Conservation (phyloP, 148 eudicot genomes). For the Tetragonia tetragonoides region DNA sequence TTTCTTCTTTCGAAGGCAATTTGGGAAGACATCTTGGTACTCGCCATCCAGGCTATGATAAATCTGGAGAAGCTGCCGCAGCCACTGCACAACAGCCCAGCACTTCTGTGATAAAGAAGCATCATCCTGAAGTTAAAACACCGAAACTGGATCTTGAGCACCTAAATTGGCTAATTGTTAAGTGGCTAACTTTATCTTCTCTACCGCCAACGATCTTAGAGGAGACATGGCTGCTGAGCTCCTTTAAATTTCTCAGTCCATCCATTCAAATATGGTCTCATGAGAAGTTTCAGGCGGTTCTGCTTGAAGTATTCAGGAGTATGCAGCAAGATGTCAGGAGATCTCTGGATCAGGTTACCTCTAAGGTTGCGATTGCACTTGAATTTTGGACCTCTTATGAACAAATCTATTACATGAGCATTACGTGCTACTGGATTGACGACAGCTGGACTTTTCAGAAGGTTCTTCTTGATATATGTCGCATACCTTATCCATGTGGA, state of each 20-base stretch:
- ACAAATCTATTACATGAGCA: slow-evolving; percentile 68
- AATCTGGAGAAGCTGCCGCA: slow-evolving; percentile 40
- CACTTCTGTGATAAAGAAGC: slow-evolving; percentile 45
- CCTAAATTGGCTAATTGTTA: slow-evolving; percentile 79
- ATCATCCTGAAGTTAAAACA: slow-evolving; percentile 48
- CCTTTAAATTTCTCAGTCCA: slow-evolving; percentile 70
- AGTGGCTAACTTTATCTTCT: slow-evolving; percentile 71
- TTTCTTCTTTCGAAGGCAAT: slow-evolving; percentile 50
- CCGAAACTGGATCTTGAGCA: slow-evolving; percentile 65
- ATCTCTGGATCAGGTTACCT: slow-evolving; percentile 59
- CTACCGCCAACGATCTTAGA: slow-evolving; percentile 62
- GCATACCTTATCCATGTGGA: slow-evolving; percentile 67
- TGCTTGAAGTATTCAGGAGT: slow-evolving; percentile 58
- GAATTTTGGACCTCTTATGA: slow-evolving; percentile 85
- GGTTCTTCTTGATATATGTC: slow-evolving; percentile 74
- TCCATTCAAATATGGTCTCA: slow-evolving; percentile 64
- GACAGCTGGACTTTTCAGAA: slow-evolving; percentile 76
- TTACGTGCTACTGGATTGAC: slow-evolving; percentile 82
- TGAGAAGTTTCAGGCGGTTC: slow-evolving; percentile 55
- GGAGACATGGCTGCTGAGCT: slow-evolving; percentile 63
- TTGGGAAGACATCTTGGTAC: slow-evolving; percentile 88
- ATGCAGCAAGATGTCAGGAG: slow-evolving; percentile 63
- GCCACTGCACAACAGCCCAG: slow-evolving; percentile 38
- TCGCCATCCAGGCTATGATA: slow-evolving; percentile 89
- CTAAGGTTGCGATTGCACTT: slow-evolving; percentile 71